A percentile compares a stretch with the other conserved stretches of the same genome.
phyloP scores from a whole-genome alignment of 1,139 yeast species.

The Suhomyces yuchorum region DNA sequence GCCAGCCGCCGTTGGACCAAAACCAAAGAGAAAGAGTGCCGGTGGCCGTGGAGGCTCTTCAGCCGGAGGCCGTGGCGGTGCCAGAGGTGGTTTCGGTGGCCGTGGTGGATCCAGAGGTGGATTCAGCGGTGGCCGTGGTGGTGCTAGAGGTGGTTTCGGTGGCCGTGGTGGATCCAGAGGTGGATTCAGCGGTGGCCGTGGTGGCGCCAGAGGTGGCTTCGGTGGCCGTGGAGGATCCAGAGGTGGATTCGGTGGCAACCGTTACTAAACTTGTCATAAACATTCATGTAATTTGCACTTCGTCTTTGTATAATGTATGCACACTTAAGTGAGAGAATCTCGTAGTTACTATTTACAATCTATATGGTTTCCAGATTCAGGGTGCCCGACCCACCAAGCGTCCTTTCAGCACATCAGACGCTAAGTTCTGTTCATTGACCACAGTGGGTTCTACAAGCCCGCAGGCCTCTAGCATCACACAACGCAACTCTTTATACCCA shows the following conservation, averaged over 20 bases:
- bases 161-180: constrained; percentile 46
- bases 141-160: constrained; percentile 44
- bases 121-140: constrained; percentile 48
- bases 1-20: constrained; percentile 77
- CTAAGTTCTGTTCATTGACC: constrained; percentile 6
- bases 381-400: constrained; percentile 1
- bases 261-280: constrained; percentile 13
- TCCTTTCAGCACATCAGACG: not conserved
- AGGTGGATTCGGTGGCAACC: constrained; percentile 32
- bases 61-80: constrained; percentile 46
- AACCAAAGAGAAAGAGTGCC: constrained; percentile 71
- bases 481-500: constrained; percentile 42
- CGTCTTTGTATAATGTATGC: constrained; percentile 17
- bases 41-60: constrained; percentile 38
- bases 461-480: constrained; percentile 37
- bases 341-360: constrained; percentile 2
- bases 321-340: constrained; percentile 6
- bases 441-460: constrained; percentile 20
- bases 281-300: constrained; percentile 14
- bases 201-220: constrained; percentile 47
- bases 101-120: constrained; percentile 51
- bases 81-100: constrained; percentile 41
- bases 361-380: not conserved
- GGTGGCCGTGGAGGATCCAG: constrained; percentile 39
- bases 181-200: constrained; percentile 39